Evolutionary conservation across 345 rosid genomes (phyloP), one percentile per base, ranked within the genome.

Genomic region (Citropsis articulata): DNA sequence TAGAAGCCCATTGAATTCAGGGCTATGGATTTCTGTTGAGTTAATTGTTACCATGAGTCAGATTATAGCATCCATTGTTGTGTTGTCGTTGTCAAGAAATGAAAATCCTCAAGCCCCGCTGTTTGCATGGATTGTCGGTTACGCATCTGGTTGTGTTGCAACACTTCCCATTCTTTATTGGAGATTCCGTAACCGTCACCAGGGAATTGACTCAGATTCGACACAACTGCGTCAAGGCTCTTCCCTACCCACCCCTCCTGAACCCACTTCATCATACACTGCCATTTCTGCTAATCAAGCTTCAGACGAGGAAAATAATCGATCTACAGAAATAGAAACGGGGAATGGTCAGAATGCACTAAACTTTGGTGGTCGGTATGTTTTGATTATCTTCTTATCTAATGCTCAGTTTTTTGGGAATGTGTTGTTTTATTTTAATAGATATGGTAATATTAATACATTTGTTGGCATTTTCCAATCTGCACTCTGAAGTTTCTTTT

Each of bases 31-130:
- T 76, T 90, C 92, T 22, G 88, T 89, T 35, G 98, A 94, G 90
- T 83, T 91, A 62, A 83, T 88, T 78, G 87, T 89, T 62, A 90
- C 94, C 2, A 69, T 94, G 60, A 81, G 91, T 75, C 98, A 94
- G 85, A 91, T 94, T 78, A 78, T 92, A 73, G 98, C 98, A 45
- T 93, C 97, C 74, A 75, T 90, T 27, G 91, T 92, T 14, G 95
- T 94, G 67, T 84, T 92, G 78, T 80, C 86, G 38, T 67, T 89
- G 70, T 88, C 97, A 40, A 89, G 87, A 83, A 81, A 90, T 80
- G 98, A 94, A 88, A 89, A 89, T 60, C 98, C 97, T 7, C 84
- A 91, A 79, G 90, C 97, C 18, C 97, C 97, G 7, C 82, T 94
- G 73, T 90, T 90, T 83, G 86, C 89, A 5, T 94, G 98, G 97